Evolutionary conservation across 331 rosid genomes (phyloP).

Genomic region (Acacia pycnantha): DNA sequence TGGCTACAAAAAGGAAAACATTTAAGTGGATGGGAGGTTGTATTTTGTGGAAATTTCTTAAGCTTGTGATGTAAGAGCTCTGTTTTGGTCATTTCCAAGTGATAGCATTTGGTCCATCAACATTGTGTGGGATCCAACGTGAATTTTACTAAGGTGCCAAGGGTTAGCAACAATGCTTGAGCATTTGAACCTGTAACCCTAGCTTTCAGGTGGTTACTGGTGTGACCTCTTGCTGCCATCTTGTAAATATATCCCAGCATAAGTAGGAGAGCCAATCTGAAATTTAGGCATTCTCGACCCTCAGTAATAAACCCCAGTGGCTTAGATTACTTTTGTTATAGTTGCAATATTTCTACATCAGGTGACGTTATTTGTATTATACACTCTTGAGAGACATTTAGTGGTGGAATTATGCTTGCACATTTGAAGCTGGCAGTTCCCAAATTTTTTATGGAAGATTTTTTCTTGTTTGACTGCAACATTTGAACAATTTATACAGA

Average conservation of each 20-base stretch:
- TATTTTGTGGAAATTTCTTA: background rate
- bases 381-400: background rate
- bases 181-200: background rate
- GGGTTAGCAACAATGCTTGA: background rate
- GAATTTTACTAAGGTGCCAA: background rate
- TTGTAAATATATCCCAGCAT: background rate
- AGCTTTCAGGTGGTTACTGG: background rate
- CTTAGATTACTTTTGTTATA: background rate
- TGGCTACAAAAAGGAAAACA: background rate
- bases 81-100: background rate
- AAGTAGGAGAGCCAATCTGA: background rate
- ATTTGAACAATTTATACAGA: background rate
- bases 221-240: background rate
- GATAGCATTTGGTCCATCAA: background rate
- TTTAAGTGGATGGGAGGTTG: background rate
- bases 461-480: background rate
- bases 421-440: background rate
- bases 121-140: background rate
- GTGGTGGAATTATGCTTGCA: background rate
- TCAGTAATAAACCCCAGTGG: background rate
- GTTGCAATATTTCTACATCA: background rate
- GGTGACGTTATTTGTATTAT: background rate
- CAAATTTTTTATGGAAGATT: background rate
- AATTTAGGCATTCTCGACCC: background rate
- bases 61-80: background rate